Evolutionary conservation across 305 asterid genomes (phyloP).

Genomic region (Striga hermonthica): DNA sequence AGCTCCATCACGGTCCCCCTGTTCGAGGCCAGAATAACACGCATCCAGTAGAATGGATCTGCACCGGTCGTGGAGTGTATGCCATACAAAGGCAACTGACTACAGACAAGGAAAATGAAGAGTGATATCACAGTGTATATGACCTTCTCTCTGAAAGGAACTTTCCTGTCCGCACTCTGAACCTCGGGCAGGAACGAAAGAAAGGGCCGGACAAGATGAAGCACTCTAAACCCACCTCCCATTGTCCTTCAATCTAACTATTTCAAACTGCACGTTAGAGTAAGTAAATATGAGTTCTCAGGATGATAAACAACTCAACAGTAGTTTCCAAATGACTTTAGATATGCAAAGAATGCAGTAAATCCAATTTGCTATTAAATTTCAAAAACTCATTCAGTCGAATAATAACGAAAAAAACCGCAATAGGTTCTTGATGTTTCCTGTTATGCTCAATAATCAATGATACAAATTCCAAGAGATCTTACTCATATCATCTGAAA

Average conservation of each 20-base stretch:
- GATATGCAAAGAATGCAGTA: background rate
- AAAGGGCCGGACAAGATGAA: conserved; percentile 84
- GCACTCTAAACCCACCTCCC: conserved; percentile 92
- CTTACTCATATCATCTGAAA: background rate
- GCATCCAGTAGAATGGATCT: conserved; percentile 95
- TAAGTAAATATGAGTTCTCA: conserved; percentile 3
- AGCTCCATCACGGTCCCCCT: conserved; percentile 96
- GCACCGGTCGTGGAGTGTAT: conserved; percentile 93
- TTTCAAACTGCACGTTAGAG: conserved; percentile 38
- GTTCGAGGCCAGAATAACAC: conserved; percentile 88
- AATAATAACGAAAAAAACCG: background rate
- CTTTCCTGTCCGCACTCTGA: conserved; percentile 81
- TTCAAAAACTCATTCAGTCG: background rate
- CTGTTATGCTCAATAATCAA: background rate
- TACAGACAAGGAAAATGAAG: conserved; percentile 81
- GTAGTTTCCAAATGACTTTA: background rate
- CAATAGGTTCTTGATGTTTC: background rate
- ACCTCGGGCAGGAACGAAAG: conserved; percentile 88
- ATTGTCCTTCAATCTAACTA: conserved; percentile 34
- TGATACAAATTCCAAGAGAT: background rate
- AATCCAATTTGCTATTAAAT: background rate
- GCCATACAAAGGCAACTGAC: conserved; percentile 87
- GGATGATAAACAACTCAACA: background rate
- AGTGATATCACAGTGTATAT: conserved; percentile 76
- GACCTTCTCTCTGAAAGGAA: conserved; percentile 86